Evolutionary conservation across 805 yeast genomes (phyloP).

Genomic region (Myxozyma neglecta): DNA sequence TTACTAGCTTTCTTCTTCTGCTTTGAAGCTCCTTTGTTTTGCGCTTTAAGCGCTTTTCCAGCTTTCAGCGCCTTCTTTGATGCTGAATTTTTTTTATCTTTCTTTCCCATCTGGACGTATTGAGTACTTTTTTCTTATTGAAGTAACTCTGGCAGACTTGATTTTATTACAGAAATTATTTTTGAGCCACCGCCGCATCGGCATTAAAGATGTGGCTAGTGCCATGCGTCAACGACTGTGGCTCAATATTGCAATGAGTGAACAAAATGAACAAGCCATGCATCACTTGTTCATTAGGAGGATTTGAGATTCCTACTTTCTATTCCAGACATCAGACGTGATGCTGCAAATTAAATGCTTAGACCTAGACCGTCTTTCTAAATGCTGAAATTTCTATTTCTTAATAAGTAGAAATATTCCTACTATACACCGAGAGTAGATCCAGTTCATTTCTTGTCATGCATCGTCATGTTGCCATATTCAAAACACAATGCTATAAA

Average conservation of each 20-base stretch:
- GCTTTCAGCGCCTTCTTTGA: slow-evolving; percentile 88
- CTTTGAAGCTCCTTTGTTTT: slow-evolving; percentile 70
- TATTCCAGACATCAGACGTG: no score
- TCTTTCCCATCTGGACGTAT: slow-evolving; percentile 69
- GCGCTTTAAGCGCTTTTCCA: slow-evolving; percentile 74
- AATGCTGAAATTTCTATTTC: no score
- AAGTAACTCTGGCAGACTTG: neutral
- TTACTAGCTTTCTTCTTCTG: slow-evolving; percentile 74
- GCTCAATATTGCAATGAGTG: no score
- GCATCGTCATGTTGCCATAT: neutral
- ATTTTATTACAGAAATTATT: neutral
- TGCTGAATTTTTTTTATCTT: slow-evolving; percentile 74
- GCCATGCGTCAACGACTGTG: no score
- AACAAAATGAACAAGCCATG: no score
- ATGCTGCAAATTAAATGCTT: no score
- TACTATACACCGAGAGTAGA: slow-evolving; percentile 6
- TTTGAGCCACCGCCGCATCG: slow-evolving; percentile 2
- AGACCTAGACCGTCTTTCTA: no score
- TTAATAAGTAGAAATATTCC: neutral
- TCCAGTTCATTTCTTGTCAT: neutral
- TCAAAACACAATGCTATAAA: neutral
- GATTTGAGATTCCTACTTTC: no score
- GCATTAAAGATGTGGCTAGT: neutral
- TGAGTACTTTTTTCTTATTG: neutral
- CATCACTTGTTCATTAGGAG: no score